Conservation (phyloP, 1,139 yeast genomes). For the Hanseniaspora sp. region DNA sequence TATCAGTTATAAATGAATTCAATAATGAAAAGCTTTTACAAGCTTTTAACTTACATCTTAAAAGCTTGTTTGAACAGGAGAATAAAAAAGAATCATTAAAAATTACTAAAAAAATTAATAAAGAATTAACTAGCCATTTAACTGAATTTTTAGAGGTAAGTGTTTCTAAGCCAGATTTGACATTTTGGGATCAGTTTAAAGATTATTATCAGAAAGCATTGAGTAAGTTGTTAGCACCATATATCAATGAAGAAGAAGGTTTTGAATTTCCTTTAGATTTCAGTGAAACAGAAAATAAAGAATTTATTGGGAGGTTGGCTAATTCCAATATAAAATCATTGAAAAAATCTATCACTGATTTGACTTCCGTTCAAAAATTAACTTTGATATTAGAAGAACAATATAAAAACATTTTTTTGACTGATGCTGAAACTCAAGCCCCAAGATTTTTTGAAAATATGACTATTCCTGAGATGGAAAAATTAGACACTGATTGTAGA, state of each 20-base stretch:
- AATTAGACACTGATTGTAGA: constrained; percentile 22
- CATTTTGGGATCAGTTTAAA: constrained; percentile 47
- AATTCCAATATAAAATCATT: constrained; percentile 51
- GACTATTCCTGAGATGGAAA: constrained; percentile 43
- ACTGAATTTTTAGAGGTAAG: constrained; percentile 9
- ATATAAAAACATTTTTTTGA: constrained; percentile 75
- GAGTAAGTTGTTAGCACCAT: constrained; percentile 29
- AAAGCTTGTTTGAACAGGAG: constrained; percentile 19
- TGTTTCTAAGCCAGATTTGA: constrained; percentile 32
- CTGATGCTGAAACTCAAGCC: constrained; percentile 61
- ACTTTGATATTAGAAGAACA: constrained; percentile 49
- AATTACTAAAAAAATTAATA: constrained; percentile 12
- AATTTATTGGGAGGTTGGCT: constrained; percentile 36
- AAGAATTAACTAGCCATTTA: not conserved
- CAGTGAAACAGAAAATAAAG: constrained; percentile 36
- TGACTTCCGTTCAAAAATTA: constrained; percentile 48
- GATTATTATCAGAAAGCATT: constrained; percentile 38
- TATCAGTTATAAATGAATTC: constrained; percentile 17
- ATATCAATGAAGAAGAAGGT: constrained; percentile 20
- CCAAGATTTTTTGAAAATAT: constrained; percentile 60
- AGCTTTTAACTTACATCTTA: constrained; percentile 16
- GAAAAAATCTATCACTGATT: constrained; percentile 47
- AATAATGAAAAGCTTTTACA: constrained; percentile 16
- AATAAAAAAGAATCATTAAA: constrained; percentile 22
- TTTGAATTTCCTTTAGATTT: constrained; percentile 59